Evolutionary conservation across 768 basidiomycete genomes (phyloP), one percentile per base, ranked within the genome.

Genomic region (Ramaria rubella): DNA sequence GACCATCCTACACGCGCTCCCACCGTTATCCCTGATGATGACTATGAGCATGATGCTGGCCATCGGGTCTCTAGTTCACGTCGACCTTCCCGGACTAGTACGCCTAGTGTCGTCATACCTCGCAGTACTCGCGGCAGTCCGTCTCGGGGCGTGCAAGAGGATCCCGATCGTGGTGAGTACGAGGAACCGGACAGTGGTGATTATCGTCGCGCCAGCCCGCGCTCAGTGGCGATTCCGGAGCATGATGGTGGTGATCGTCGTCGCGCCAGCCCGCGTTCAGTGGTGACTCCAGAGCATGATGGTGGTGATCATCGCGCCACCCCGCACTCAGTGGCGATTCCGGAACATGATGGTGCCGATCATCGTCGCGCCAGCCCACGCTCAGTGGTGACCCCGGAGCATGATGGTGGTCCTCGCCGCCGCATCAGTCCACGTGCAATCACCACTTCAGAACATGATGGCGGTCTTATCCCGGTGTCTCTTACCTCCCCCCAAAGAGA

Each of bases 11-110:
- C 52, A 23, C 52, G 36, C 29, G 19, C 52, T 14, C 52, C 52
- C 14, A 54, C 52, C 9, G 36, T 54, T 11, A 54, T 54, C 31
- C 52, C 52, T 4, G 52, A 40, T 40, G 34, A 52, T 52, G 51
- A 40, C 30, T 21, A 11, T 5, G 51, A 52, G 43, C 6, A 24
- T 29, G 52, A 42, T 24, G 23, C 26, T 19, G 42, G n/a, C 33
- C 36, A 21, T 52, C 31, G 23, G 21, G 51, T 23, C 42, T 40
- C 21, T 19, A 26, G 7, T 21, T 44, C 36, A 15, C 19, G 26
- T 6, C 11, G 8, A 19, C 31, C 27, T 33, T 30, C 52, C 15
- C 52, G 29, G 11, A 33, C 49, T 14, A 38, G 36, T 38, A 3
- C 29, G 3, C 24, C 46, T 17, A 15, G 24, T 14, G 12, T 30